Evolutionary conservation across 805 yeast species (phyloP).

Genomic region (Suhomyces sp.): DNA sequence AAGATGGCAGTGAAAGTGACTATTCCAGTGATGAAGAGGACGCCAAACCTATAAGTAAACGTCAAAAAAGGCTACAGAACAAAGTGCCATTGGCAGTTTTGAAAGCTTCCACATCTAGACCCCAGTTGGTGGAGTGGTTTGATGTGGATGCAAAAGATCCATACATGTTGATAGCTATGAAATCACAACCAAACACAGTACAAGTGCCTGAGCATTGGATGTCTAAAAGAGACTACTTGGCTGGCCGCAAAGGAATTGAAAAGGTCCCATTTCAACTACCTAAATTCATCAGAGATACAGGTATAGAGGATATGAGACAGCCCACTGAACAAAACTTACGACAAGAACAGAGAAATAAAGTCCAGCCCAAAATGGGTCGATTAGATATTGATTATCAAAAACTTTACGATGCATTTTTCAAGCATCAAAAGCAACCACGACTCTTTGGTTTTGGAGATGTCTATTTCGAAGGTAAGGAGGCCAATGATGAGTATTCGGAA

Average conservation of each 20-base stretch:
- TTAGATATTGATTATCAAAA: slow-evolving; percentile 83
- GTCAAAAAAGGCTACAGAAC: slow-evolving; percentile 50
- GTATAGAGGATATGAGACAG: slow-evolving; percentile 80
- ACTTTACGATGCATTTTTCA: slow-evolving; percentile 83
- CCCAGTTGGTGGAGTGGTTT: slow-evolving; percentile 81
- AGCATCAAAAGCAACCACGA: slow-evolving; percentile 71
- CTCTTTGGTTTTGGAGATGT: slow-evolving; percentile 71
- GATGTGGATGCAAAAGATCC: slow-evolving; percentile 89
- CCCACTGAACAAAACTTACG: slow-evolving; percentile 59
- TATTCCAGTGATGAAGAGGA: slow-evolving; percentile 21
- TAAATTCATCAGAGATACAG: slow-evolving; percentile 72
- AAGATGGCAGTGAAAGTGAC: slow-evolving; percentile 17
- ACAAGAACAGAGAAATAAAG: slow-evolving; percentile 76
- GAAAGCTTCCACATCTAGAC: slow-evolving; percentile 58
- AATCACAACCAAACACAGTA: slow-evolving; percentile 62
- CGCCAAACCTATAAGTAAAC: slow-evolving; percentile 36
- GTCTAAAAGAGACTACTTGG: slow-evolving; percentile 68
- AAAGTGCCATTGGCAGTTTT: slow-evolving; percentile 67
- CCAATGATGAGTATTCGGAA: slow-evolving; percentile 38
- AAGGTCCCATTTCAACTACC: slow-evolving; percentile 78
- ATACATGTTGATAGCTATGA: slow-evolving; percentile 57
- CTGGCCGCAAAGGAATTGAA: slow-evolving; percentile 64
- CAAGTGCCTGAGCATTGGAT: slow-evolving; percentile 89
- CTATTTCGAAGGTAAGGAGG: slow-evolving; percentile 74
- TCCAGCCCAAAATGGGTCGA: slow-evolving; percentile 85